Evolutionary conservation across 345 rosid species (phyloP).

Genomic region (Dovyalis caffra): DNA sequence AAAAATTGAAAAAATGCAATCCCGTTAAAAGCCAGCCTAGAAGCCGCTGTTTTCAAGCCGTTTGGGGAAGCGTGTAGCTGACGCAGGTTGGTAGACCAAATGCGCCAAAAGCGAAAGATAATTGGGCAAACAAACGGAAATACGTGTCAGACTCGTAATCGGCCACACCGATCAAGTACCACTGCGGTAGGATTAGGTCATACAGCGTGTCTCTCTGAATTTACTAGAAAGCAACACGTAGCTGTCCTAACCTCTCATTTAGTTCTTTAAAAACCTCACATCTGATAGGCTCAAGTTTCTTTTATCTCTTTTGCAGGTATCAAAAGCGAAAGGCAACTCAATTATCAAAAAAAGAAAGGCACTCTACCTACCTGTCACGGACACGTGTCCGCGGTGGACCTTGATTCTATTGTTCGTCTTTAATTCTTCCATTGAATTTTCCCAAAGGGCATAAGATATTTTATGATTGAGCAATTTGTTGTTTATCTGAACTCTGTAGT

Average conservation of each 20-base stretch:
- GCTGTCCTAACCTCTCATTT: neutral
- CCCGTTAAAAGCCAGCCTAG: neutral
- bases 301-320: neutral
- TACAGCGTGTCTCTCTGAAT: neutral
- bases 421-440: too few relatives aligned
- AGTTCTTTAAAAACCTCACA: neutral
- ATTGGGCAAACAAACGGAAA: neutral
- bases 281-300: neutral
- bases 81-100: conserved; percentile 11
- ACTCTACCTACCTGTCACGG: neutral
- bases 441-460: too few relatives aligned
- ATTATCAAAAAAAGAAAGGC: too few relatives aligned
- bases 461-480: too few relatives aligned
- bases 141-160: neutral
- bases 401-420: too few relatives aligned
- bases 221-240: neutral
- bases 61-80: neutral
- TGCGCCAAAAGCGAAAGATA: neutral
- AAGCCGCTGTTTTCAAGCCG: conserved; percentile 16
- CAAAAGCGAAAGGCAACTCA: too few relatives aligned
- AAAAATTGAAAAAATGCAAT: too few relatives aligned
- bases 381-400: too few relatives aligned
- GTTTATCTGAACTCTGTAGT: too few relatives aligned
- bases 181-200: neutral
- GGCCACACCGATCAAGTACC: conserved; percentile 6